A percentile compares a stretch with the other conserved stretches of the same genome.
phyloP scores from a whole-genome alignment of 371 early-diverging fungal species.

The Funneliformis caledonium region DNA sequence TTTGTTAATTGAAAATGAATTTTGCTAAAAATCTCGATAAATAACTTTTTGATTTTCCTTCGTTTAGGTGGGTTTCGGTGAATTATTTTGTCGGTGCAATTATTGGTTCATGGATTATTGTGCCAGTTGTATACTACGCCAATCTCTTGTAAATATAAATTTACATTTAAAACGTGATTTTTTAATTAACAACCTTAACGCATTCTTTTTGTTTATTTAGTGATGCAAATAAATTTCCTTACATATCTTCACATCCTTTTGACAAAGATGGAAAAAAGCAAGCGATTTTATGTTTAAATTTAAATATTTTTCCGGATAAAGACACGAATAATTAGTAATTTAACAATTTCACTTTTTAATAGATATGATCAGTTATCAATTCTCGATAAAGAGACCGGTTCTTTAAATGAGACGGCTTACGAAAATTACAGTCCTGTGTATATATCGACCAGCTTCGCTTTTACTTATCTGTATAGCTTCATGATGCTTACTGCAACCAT shows the following conservation, averaged over 20 bases:
- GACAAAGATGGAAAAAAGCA: slow-evolving; percentile 25
- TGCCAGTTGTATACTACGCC: slow-evolving; percentile 67
- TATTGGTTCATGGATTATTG: slow-evolving; percentile 70
- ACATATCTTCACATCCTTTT: background rate
- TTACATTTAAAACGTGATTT: too few species aligned
- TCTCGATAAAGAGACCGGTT: background rate
- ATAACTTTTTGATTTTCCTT: background rate
- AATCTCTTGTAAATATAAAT: slow-evolving; percentile 57
- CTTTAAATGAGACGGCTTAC: slow-evolving; percentile 24
- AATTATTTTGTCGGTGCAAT: slow-evolving; percentile 69
- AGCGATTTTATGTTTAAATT: background rate
- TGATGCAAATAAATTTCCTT: slow-evolving; percentile 10
- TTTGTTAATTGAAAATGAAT: background rate
- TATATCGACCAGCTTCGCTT: slow-evolving; percentile 77
- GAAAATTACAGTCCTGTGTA: slow-evolving; percentile 63
- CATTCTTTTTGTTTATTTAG: background rate
- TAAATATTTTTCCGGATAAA: background rate
- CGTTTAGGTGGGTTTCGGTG: slow-evolving; percentile 66
- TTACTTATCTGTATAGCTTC: slow-evolving; percentile 70
- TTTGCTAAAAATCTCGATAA: background rate
- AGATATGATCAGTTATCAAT: slow-evolving; percentile 27
- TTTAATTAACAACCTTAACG: background rate
- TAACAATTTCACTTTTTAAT: background rate
- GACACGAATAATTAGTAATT: background rate
- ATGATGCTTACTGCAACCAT: slow-evolving; percentile 68